A percentile compares a stretch with the other conserved stretches of the same genome.
phyloP scores from a whole-genome alignment of 306 rosid genomes.

The Sechiopsis laciniata region DNA sequence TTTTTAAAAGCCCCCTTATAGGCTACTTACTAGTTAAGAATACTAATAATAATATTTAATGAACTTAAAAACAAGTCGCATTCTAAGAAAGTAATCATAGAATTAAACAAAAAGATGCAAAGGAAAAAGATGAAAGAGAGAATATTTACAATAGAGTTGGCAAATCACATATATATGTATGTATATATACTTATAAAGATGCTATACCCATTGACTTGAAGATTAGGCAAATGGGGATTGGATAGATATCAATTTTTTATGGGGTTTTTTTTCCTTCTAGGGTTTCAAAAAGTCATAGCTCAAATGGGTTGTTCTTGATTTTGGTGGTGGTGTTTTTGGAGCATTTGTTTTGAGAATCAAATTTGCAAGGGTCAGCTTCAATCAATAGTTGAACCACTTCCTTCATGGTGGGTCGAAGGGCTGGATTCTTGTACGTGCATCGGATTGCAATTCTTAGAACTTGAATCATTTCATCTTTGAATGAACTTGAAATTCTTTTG shows the following conservation, averaged over 20 bases:
- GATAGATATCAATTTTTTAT: neutral
- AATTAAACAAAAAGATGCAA: neutral
- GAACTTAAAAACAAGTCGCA: neutral
- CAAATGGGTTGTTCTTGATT: slow-evolving; percentile 9
- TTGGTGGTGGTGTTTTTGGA: slow-evolving; percentile 24
- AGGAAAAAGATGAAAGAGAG: neutral
- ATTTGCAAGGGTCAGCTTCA: slow-evolving; percentile 55
- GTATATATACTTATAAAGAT: neutral
- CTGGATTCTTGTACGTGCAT: slow-evolving; percentile 76
- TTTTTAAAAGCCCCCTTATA: no score
- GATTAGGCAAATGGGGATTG: neutral
- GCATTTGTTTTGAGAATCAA: slow-evolving; percentile 30
- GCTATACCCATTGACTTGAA: slow-evolving; percentile 1
- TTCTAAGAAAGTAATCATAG: neutral
- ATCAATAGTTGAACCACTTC: slow-evolving; percentile 74
- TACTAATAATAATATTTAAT: neutral
- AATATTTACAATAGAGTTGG: neutral
- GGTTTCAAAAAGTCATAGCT: neutral
- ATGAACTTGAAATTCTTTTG: slow-evolving; percentile 39
- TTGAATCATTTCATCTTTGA: slow-evolving; percentile 62
- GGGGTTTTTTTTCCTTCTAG: neutral
- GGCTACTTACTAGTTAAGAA: neutral
- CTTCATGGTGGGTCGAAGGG: slow-evolving; percentile 85
- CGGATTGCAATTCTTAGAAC: slow-evolving; percentile 72
- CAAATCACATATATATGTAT: neutral